Percentiles rank a stretch among this genome's conserved stretches.
phyloP scores from a whole-genome alignment of 2,329 filamentous ascomycete species.

The Colletotrichum cordylinicola region DNA sequence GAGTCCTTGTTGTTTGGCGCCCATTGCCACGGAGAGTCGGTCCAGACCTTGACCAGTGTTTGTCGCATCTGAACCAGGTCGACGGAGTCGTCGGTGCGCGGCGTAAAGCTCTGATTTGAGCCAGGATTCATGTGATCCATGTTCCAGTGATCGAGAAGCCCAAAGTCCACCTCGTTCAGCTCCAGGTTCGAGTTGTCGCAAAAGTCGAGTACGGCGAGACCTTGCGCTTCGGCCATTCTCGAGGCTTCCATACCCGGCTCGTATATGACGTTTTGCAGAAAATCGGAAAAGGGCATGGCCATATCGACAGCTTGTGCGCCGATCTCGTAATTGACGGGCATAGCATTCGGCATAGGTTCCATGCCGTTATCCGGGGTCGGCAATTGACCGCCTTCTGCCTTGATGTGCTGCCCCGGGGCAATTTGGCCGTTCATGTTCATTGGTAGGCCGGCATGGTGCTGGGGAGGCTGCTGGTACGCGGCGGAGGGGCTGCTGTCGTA shows the following conservation, averaged over 20 bases:
- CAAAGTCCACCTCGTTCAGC: conserved; percentile 58
- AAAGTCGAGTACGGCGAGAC: conserved; percentile 53
- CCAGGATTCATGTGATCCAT: conserved; percentile 39
- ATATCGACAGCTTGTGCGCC: conserved; percentile 14
- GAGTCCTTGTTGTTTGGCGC: conserved; percentile 49
- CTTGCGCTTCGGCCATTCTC: conserved; percentile 41
- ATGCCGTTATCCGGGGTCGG: conserved; percentile 38
- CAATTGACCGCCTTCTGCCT: conserved; percentile 38
- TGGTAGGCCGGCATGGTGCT: conserved; percentile 20
- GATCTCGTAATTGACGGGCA: conserved; percentile 14
- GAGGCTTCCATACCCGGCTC: conserved; percentile 45
- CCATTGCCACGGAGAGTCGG: conserved; percentile 58
- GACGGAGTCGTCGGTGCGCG: conserved; percentile 39
- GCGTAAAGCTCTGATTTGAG: conserved; percentile 30
- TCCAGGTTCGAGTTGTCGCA: conserved; percentile 55
- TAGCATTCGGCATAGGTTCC: conserved; percentile 27
- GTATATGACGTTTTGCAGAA: conserved; percentile 56
- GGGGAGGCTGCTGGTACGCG: conserved; percentile 26
- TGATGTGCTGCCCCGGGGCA: conserved; percentile 29
- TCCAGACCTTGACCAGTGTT: conserved; percentile 53
- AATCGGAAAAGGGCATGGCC: conserved; percentile 51
- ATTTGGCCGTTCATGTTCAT: conserved; percentile 31
- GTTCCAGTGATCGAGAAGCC: conserved; percentile 55
- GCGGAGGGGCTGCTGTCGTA: conserved; percentile 23
- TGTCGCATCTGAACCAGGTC: conserved; percentile 54